Conservation (phyloP, 2,329 filamentous ascomycete species). For the Talaromyces sp. region DNA sequence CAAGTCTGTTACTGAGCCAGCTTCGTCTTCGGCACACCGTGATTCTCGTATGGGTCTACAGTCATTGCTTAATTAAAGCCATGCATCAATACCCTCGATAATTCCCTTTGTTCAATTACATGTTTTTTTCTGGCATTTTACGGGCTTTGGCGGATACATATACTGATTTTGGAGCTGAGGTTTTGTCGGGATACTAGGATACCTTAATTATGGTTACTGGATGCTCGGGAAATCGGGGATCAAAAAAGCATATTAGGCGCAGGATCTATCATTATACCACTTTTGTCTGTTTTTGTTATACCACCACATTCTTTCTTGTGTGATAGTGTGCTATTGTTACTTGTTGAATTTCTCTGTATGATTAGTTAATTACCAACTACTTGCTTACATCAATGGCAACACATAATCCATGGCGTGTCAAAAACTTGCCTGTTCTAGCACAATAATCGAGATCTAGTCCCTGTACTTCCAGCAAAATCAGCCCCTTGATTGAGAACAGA, state of each 20-base stretch:
- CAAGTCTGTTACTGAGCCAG: conserved; percentile 25
- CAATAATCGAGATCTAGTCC: neutral
- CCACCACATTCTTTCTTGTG: neutral
- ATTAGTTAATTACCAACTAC: conserved; percentile 5
- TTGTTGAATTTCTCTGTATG: neutral
- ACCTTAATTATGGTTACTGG: neutral
- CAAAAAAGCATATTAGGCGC: conserved; percentile 11
- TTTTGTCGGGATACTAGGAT: neutral
- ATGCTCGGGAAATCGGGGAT: neutral
- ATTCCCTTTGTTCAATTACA: conserved; percentile 1
- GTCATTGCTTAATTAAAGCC: conserved; percentile 36
- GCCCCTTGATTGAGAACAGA: neutral
- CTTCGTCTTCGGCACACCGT: conserved; percentile 20
- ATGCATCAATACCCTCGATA: neutral
- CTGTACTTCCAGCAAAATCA: neutral
- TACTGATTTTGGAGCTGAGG: conserved; percentile 1
- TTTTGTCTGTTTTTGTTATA: conserved; percentile 3
- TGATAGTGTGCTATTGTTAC: neutral
- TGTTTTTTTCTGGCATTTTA: neutral
- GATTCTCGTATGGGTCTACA: conserved; percentile 41
- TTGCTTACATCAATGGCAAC: neutral
- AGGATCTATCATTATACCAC: conserved; percentile 5
- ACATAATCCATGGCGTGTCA: neutral
- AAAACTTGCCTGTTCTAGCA: neutral
- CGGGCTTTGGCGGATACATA: neutral